These are phyloP conservation scores for Globisporangium iwayamae DNA, from an alignment of 352 stramenopile species.

Conservation along the genomic window DNA sequence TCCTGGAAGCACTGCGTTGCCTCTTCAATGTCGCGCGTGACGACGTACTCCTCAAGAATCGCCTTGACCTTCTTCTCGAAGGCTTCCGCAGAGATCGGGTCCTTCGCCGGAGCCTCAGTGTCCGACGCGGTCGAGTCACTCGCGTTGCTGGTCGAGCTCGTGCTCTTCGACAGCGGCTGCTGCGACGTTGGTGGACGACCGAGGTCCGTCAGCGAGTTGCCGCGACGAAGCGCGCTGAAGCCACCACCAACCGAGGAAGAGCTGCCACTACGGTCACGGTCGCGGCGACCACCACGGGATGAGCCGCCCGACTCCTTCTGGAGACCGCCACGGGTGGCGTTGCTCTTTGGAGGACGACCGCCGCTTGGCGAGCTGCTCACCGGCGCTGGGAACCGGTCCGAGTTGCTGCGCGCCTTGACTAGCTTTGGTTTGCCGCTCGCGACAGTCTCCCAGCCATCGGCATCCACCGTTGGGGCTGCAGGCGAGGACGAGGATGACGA, in stretches of 20 bases:
- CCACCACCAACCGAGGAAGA: conserved; percentile 30
- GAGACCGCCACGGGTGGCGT: conserved; percentile 18
- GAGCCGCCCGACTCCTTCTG: conserved; percentile 24
- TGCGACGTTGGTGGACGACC: conserved; percentile 41
- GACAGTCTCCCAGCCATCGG: conserved; percentile 77
- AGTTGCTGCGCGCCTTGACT: conserved; percentile 60
- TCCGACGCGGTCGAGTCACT: conserved; percentile 9
- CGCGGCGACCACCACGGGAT: conserved; percentile 26
- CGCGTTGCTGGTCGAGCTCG: conserved; percentile 3
- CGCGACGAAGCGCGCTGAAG: conserved; percentile 11
- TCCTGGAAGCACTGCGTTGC: conserved; percentile 48
- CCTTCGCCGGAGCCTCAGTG: conserved; percentile 2
- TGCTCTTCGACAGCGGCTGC: conserved; percentile 15
- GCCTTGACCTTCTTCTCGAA: conserved; percentile 87
- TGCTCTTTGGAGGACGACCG: conserved; percentile 31
- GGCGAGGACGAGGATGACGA: conserved; percentile 13
- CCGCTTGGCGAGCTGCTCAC: conserved; percentile 18
- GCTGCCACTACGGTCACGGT: conserved; percentile 52
- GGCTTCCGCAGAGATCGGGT: conserved; percentile 36
- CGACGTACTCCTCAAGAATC: conserved; percentile 84
- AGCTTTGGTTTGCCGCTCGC: conserved; percentile 49
- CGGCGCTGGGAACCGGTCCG: conserved; percentile 37
- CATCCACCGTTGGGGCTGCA: conserved; percentile 30
- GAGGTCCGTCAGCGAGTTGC: conserved; percentile 19
- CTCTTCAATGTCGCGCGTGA: conserved; percentile 83